These are phyloP conservation scores for Elsinoe fawcettii DNA, from an alignment of 2,329 filamentous ascomycete species.

Conservation along the genomic window DNA sequence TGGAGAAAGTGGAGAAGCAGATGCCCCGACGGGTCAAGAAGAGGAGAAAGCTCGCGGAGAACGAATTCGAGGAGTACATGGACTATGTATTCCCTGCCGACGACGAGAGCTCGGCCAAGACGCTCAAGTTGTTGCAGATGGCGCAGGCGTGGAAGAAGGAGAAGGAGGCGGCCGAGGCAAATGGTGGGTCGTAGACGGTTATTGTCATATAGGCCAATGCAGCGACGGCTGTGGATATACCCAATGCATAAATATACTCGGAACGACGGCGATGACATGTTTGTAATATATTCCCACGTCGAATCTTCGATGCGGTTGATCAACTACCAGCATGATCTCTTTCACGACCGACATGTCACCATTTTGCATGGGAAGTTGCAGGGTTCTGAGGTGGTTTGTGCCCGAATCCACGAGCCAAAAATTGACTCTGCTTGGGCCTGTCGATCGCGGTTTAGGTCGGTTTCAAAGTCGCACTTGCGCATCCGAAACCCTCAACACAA, in stretches of 20 bases:
- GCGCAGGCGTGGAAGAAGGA: constrained; percentile 81
- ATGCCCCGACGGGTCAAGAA: constrained; percentile 94
- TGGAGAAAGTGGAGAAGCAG: constrained; percentile 78
- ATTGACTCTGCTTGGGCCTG: constrained; percentile 6
- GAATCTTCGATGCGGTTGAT: not conserved
- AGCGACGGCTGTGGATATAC: not conserved
- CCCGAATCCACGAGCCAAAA: constrained; percentile 2
- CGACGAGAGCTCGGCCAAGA: constrained; percentile 73
- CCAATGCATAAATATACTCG: not conserved
- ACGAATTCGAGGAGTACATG: constrained; percentile 90
- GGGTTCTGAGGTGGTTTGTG: constrained; percentile 7
- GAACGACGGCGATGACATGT: not conserved
- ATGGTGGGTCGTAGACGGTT: constrained; percentile 6
- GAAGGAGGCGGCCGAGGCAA: constrained; percentile 28
- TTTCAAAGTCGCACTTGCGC: constrained; percentile 4
- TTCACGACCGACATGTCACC: not conserved
- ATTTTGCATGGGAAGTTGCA: constrained; percentile 9
- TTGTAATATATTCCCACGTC: not conserved
- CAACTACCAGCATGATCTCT: not conserved
- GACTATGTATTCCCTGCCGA: constrained; percentile 97
- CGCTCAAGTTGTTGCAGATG: constrained; percentile 76
- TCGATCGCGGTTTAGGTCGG: constrained; percentile 11
- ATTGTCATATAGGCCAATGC: too few relatives aligned
- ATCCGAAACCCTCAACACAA: constrained; percentile 6
- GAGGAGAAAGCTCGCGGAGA: constrained; percentile 82